These are phyloP conservation scores for Neopestalotiopsis rosae DNA, from an alignment of 2,329 filamentous ascomycete genomes.

Conservation along the genomic window DNA sequence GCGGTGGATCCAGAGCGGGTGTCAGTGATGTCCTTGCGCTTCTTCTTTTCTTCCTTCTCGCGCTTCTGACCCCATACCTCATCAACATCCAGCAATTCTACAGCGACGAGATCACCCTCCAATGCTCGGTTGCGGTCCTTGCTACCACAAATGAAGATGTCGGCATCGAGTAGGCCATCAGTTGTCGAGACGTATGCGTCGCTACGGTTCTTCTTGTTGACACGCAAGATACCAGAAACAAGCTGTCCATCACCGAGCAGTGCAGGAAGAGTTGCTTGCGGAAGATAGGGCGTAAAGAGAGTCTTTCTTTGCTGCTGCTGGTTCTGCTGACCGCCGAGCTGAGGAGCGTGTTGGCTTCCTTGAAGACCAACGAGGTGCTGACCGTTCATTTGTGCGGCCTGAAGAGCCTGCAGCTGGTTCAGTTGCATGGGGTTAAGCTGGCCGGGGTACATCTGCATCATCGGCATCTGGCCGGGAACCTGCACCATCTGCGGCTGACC, in stretches of 20 bases:
- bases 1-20: conserved; percentile 79
- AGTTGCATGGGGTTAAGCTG: conserved; percentile 89
- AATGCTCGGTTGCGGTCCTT: conserved; percentile 97
- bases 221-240: conserved; percentile 92
- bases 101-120: conserved; percentile 92
- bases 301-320: conserved; percentile 96
- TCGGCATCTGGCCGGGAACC: conserved; percentile 81
- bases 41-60: conserved; percentile 99
- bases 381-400: conserved; percentile 83
- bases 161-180: conserved; percentile 86
- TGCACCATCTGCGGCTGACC: conserved; percentile 87
- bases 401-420: conserved; percentile 88
- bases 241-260: conserved; percentile 91
- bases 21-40: conserved; percentile 98
- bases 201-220: conserved; percentile 99
- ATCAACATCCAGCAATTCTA: conserved; percentile 96
- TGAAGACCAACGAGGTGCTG: conserved; percentile 74
- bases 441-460: conserved; percentile 84
- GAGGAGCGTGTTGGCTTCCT: conserved; percentile 75
- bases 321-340: conserved; percentile 68
- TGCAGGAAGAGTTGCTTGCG: conserved; percentile 90
- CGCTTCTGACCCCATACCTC: conserved; percentile 99
- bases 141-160: conserved; percentile 99
- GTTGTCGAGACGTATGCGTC: conserved; percentile 96
- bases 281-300: conserved; percentile 95